A percentile compares a stretch with the other conserved stretches of the same genome.
Evolutionary conservation across 148 eudicot genomes (phyloP).

Genomic region (Polygonum maritimum): DNA sequence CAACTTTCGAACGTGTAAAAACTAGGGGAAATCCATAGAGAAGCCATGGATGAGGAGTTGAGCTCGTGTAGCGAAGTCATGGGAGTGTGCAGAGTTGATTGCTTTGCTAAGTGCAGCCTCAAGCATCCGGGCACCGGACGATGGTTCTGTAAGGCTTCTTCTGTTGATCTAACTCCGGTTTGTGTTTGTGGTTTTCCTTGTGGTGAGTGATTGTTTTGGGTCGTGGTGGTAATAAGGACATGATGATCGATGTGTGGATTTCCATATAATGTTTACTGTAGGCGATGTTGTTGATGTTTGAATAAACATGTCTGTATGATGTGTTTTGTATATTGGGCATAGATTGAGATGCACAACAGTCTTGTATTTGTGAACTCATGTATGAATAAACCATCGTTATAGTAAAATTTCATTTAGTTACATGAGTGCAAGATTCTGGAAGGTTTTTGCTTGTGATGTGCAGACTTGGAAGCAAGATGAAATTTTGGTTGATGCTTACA

Average conservation of each 20-base stretch:
- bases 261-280: not conserved
- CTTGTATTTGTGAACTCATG: not conserved
- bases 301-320: not conserved
- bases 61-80: not conserved
- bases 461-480: conserved; percentile 6
- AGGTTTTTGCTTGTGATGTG: not conserved
- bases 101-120: conserved; percentile 12
- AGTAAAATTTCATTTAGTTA: not conserved
- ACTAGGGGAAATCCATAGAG: conserved; percentile 2
- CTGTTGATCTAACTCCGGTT: not conserved
- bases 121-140: conserved; percentile 8
- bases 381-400: not conserved
- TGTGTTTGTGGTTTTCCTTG: conserved; percentile 9
- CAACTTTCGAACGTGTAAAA: not conserved
- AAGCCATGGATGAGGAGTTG: not conserved
- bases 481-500: not conserved
- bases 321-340: not conserved
- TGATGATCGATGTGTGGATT: not conserved
- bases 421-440: not conserved
- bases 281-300: not conserved
- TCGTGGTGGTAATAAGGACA: not conserved
- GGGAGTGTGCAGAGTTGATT: conserved; percentile 6
- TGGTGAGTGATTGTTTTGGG: not conserved
- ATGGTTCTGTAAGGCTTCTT: conserved; percentile 1
- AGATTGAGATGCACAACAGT: not conserved